Evolutionary conservation across 495 filamentous ascomycete species (phyloP).

Genomic region (Margaritispora aquatica): DNA sequence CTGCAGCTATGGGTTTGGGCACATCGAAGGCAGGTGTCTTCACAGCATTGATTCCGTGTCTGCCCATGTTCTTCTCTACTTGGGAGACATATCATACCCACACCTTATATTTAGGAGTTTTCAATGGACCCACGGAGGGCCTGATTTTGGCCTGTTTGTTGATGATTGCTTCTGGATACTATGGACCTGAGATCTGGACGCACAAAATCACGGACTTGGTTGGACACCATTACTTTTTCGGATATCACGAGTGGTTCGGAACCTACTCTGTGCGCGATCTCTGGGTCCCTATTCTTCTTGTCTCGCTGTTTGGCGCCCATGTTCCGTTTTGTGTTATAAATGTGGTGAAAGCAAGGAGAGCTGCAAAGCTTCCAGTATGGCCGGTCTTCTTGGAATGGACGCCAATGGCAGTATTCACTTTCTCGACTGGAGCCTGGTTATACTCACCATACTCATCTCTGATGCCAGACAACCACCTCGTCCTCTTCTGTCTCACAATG

Average conservation of each 20-base stretch:
- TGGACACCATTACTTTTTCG: slow-evolving; percentile 45
- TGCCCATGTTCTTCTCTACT: slow-evolving; percentile 99
- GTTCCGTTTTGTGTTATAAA: slow-evolving; percentile 77
- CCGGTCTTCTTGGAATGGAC: slow-evolving; percentile 94
- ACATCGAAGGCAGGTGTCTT: slow-evolving; percentile 76
- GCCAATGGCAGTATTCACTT: slow-evolving; percentile 76
- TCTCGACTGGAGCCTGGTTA: slow-evolving; percentile 73
- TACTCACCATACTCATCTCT: slow-evolving; percentile 80
- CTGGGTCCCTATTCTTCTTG: slow-evolving; percentile 74
- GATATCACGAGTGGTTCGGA: slow-evolving; percentile 28
- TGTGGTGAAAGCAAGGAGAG: slow-evolving; percentile 68
- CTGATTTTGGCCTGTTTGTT: slow-evolving; percentile 79
- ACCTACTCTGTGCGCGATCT: slow-evolving; percentile 55
- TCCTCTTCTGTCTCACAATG: slow-evolving; percentile 90
- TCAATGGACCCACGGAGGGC: slow-evolving; percentile 97
- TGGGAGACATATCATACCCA: slow-evolving; percentile 99
- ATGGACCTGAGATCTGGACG: slow-evolving; percentile 84
- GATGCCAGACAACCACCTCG: slow-evolving; percentile 72
- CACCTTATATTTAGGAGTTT: slow-evolving; percentile 91
- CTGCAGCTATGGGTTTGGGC: slow-evolving; percentile 85
- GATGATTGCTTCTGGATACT: slow-evolving; percentile 82
- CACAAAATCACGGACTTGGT: slow-evolving; percentile 61
- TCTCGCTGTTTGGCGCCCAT: slow-evolving; percentile 70
- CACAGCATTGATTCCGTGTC: slow-evolving; percentile 82
- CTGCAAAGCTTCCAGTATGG: slow-evolving; percentile 65